Base-by-base conservation (phyloP, 1,284 basidiomycete species). In the Ceratobasidium sp. region DNA sequence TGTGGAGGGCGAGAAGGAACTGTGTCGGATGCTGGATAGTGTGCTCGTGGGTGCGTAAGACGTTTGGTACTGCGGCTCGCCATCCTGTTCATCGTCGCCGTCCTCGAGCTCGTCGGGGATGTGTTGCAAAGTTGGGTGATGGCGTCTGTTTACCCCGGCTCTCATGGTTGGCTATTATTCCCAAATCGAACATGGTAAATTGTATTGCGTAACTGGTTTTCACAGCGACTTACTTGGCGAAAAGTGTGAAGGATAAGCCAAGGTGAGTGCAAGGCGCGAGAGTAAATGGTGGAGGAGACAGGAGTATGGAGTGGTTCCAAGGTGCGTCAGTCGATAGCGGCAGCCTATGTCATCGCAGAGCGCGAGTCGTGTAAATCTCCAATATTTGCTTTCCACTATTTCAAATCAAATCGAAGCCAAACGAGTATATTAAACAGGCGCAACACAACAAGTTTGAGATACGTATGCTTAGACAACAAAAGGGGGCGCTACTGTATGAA, bases 61-160 rank as follows among this genome's bases (percentile, higher is more conserved):
- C 10, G 50, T n/a, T 52, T 34, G 53, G 36, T 18, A 32, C 45
- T 55, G 52, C 1, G 64, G 21, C 14, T 23, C 39, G 30, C 16
- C 16, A 18, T 57, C 64, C 1, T 57, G 32, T 34, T 69, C 64
- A 39, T 69, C 64, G 36, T 69, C 64, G 18, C 28, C 52, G 28
- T 69, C 64, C 21, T 69, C 64, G 12, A 69, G 50, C 30, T 55
- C 64, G 30, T 69, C 64, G 23, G 64, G 64, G 12, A 69, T 69
- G 52, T 69, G 64, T 32, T 69, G 64, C 14, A 69, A 39, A 18
- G 64, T 69, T 21, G 64, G 64, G 16, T 55, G 32, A 28, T 69
- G 64, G 8, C 64, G 43, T n/a, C 64, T 50, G 16, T 28, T 57
- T n/a, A 36, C 52, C 28, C 52, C 64, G n/a, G 50, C 26, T 26